Conservation (phyloP, 331 rosid species). For the Phaseolus coccineus region DNA sequence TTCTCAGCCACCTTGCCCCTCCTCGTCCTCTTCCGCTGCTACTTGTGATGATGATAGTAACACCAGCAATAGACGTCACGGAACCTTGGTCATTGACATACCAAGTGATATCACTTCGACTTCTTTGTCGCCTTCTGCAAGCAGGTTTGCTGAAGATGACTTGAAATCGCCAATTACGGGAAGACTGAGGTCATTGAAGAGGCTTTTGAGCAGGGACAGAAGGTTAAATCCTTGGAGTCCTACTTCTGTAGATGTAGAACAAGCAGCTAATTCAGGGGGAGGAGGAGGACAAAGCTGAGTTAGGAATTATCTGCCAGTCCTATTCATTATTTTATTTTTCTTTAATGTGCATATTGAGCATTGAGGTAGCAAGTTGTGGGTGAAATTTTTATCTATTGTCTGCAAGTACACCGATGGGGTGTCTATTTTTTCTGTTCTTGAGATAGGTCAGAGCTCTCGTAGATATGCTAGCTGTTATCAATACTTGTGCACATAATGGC, state of each 20-base stretch:
- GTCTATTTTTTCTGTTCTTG: conserved; percentile 43
- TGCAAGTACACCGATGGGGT: conserved; percentile 37
- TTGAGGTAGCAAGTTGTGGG: conserved; percentile 14
- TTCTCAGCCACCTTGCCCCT: conserved; percentile 43
- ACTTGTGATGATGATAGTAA: neutral
- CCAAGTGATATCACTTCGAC: conserved; percentile 57
- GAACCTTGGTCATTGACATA: conserved; percentile 75
- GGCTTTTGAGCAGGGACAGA: conserved; percentile 78
- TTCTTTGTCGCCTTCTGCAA: conserved; percentile 51
- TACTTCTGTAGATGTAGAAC: conserved; percentile 62
- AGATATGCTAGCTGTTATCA: conserved; percentile 15
- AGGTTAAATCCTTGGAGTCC: conserved; percentile 65
- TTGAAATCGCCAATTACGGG: conserved; percentile 66
- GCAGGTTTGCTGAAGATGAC: conserved; percentile 66
- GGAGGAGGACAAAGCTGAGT: conserved; percentile 46
- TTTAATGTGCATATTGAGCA: conserved; percentile 6
- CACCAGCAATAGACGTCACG: conserved; percentile 39
- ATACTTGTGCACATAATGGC: conserved; percentile 47
- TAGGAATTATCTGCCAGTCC: conserved; percentile 24
- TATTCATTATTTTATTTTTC: conserved; percentile 21
- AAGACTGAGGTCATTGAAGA: conserved; percentile 69
- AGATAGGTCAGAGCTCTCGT: conserved; percentile 11
- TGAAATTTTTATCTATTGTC: conserved; percentile 19
- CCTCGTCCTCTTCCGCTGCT: conserved; percentile 50
- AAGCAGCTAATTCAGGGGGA: conserved; percentile 34